A percentile compares a stretch with the other conserved stretches of the same genome.
These are phyloP conservation scores for Penicillium psychrofluorescens DNA, from an alignment of 495 filamentous ascomycete genomes.

Conservation along the genomic window DNA sequence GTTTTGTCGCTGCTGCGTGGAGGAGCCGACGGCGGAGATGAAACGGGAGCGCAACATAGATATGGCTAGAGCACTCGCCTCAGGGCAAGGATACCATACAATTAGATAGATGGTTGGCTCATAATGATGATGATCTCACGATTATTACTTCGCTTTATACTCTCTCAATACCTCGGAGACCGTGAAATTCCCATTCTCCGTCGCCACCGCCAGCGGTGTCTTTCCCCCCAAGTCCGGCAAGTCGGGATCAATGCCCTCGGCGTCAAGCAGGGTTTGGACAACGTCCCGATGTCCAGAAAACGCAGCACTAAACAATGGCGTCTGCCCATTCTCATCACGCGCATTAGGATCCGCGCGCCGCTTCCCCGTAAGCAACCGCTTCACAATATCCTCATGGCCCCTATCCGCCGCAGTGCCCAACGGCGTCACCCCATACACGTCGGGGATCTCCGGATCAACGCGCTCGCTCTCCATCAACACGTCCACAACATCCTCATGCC, in stretches of 20 bases:
- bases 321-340: constrained; percentile 9
- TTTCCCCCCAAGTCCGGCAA: not conserved
- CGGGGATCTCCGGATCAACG: constrained; percentile 12
- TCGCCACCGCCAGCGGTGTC: constrained; percentile 3
- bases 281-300: constrained; percentile 9
- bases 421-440: constrained; percentile 14
- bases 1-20: too few species aligned
- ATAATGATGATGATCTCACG: not conserved
- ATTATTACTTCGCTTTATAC: not conserved
- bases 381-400: constrained; percentile 3
- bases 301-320: constrained; percentile 14
- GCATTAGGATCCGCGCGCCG: constrained; percentile 11
- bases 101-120: not conserved
- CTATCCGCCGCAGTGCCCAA: constrained; percentile 8
- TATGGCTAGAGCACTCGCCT: not conserved
- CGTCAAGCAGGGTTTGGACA: constrained; percentile 9
- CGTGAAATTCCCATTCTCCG: not conserved
- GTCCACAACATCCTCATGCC: constrained; percentile 7
- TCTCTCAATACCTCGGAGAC: not conserved
- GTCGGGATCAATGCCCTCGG: constrained; percentile 4
- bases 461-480: constrained; percentile 7
- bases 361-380: constrained; percentile 4
- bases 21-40: too few species aligned
- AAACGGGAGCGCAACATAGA: too few species aligned
- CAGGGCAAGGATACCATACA: not conserved